Evolutionary conservation across 192 early-diverging fungal genomes (phyloP), one percentile per base, ranked within the genome.

Genomic region (Coemansia sp.): DNA sequence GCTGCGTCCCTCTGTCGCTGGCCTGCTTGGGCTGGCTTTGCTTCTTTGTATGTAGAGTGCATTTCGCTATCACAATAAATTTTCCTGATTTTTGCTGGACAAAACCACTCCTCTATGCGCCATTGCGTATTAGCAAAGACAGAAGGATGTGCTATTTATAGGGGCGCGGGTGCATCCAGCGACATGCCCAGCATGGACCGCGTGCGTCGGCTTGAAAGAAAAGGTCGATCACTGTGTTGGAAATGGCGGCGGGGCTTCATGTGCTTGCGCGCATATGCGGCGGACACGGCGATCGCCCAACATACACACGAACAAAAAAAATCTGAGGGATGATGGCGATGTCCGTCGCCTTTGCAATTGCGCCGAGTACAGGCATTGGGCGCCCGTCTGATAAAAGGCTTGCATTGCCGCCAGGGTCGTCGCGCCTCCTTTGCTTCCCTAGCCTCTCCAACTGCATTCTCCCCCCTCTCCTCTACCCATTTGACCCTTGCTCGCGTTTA

Each of bases 141-240:
- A n/a, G n/a, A n/a, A n/a, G n/a, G n/a, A n/a, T 32, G 51, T 17
- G 14, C 51, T 54, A 54, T 54, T 54, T 32, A 31, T 54, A 54
- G 51, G 6, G 12, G 11, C 8, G 47, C 24, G 6, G 22, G 15
- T 14, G 47, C 17, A 27, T 54, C 49, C 11, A 45, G 43, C 19
- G 22, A 47, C 46, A 47, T 47, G 46, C 10, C 46, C 46, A 20
- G 19, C 27, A 54, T 54, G 51, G 51, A 31, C 51, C 51, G 51
- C 51, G 51, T 54, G 51, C 14, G 32, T 35, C 32, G 2, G 32
- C 32, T 35, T 35, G 32, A 35, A 35, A 35, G 32, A 35, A 35
- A 35, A 35, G 51, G 51, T 31, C 15, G 51, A 54, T 54, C 51
- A 4, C 51, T 31, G 51, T 47, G 46, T 22, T 24, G 2, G 4